Evolutionary conservation across 352 stramenopile species (phyloP), one percentile per base, ranked within the genome.

Genomic region (Pythium dissotocum): DNA sequence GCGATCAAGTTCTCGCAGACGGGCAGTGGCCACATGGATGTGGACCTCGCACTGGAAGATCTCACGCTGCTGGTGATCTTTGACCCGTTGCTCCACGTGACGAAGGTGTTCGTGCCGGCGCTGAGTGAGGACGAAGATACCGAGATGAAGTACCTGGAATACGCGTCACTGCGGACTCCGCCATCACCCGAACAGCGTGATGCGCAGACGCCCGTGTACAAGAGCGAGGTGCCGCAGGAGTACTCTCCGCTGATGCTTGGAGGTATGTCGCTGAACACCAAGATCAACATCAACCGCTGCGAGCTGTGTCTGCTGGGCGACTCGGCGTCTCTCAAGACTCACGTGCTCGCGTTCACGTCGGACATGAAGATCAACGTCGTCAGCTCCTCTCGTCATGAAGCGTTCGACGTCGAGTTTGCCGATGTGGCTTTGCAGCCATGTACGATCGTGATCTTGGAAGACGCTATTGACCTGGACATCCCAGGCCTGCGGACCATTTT

Each of bases 231-330:
- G 6, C 78, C 82, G 13, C 70, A 88, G 36, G 73, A 85, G 14
- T 94, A 90, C 46, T 91, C 84, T 54, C 87, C 88, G 4, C 73
- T 94, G 44, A 46, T 93, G 51, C 58, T 96, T 8, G 63, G 73
- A 1, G 82, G 81, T 8, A 83, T 84, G 65, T 78, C 77, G 26
- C 64, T 96, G 36, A 70, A 66, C 28, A 81, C 72, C 63, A 83
- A 73, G 40, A 68, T 96, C 36, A 14, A 74, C 9, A 72, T 95
- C 33, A 72, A 86, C 14, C 71, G 75, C 1, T 87, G 77, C 26
- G 86, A 95, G 42, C 80, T 95, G 38, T 96, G 88, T 68, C 69
- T 96, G 8, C 68, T 95, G 51, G 86, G 84, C n/a, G 83, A 95
- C 67, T 89, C 87, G 1, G 70, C 74, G 1, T 88, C 78, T 26